phyloP scores from a whole-genome alignment of 768 basidiomycete genomes.

The Crucibulum laeve region DNA sequence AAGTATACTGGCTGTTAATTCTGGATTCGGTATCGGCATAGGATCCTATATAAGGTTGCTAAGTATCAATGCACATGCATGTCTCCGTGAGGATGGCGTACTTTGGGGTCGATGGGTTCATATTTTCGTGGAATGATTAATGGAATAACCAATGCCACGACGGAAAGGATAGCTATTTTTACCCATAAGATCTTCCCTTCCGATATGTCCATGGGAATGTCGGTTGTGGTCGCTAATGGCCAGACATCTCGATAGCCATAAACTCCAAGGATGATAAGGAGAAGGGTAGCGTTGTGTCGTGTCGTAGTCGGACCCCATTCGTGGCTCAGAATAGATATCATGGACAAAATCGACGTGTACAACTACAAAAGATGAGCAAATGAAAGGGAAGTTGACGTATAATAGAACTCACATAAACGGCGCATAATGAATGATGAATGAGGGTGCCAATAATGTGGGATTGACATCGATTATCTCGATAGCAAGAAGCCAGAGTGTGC shows the following conservation, averaged over 20 bases:
- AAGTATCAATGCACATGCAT: no score
- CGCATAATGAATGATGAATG: no score
- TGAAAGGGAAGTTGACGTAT: no score
- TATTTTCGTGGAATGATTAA: slow-evolving; percentile 49
- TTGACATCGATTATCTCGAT: no score
- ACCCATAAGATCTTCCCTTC: slow-evolving; percentile 22
- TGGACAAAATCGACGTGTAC: no score
- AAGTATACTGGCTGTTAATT: slow-evolving; percentile 1
- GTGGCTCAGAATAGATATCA: no score
- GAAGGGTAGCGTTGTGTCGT: no score
- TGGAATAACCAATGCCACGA: slow-evolving; percentile 45
- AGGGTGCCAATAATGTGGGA: no score
- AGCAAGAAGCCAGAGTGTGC: no score
- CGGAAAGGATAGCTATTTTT: slow-evolving; percentile 22
- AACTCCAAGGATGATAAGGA: slow-evolving; percentile 35
- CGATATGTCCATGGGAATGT: slow-evolving; percentile 35
- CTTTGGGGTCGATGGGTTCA: slow-evolving; percentile 45
- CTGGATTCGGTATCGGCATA: background rate
- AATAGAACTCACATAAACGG: no score
- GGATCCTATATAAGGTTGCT: background rate
- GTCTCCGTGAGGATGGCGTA: slow-evolving; percentile 3
- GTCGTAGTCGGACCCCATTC: no score
- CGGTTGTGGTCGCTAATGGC: slow-evolving; percentile 47
- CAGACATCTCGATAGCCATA: slow-evolving; percentile 52
- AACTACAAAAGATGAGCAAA: no score